A percentile compares a stretch with the other conserved stretches of the same genome.
phyloP scores from a whole-genome alignment of 2,329 filamentous ascomycete genomes.

The Talaromyces rugulosus region DNA sequence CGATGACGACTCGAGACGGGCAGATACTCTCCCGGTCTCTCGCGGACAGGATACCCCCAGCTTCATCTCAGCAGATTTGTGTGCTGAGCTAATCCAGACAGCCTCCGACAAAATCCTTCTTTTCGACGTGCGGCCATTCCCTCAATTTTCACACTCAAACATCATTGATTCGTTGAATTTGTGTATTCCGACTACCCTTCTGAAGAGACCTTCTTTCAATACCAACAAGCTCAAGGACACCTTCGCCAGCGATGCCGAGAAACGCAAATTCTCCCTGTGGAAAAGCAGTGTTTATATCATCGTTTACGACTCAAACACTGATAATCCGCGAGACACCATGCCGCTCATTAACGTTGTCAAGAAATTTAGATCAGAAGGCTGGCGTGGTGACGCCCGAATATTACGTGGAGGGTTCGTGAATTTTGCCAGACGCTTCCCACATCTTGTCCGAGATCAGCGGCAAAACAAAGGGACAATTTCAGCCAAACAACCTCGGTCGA shows the following conservation, averaged over 20 bases:
- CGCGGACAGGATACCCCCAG: slow-evolving; percentile 44
- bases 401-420: slow-evolving; percentile 76
- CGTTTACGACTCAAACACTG: slow-evolving; percentile 78
- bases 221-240: slow-evolving; percentile 82
- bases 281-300: slow-evolving; percentile 69
- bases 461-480: slow-evolving; percentile 22
- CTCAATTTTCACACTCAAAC: slow-evolving; percentile 71
- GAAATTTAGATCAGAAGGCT: slow-evolving; percentile 86
- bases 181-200: slow-evolving; percentile 88
- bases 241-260: slow-evolving; percentile 68
- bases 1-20: not conserved
- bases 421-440: slow-evolving; percentile 65
- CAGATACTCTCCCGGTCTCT: slow-evolving; percentile 47
- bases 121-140: slow-evolving; percentile 80
- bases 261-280: slow-evolving; percentile 73
- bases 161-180: slow-evolving; percentile 82
- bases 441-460: slow-evolving; percentile 30
- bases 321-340: slow-evolving; percentile 73
- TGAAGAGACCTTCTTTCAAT: slow-evolving; percentile 89
- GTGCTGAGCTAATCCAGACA: slow-evolving; percentile 55
- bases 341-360: slow-evolving; percentile 83
- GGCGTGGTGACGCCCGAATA: slow-evolving; percentile 67
- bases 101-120: slow-evolving; percentile 58
- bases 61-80: slow-evolving; percentile 52
- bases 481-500: slow-evolving; percentile 48